These are phyloP conservation scores for Acacia concinna DNA, from an alignment of 331 rosid species.

Conservation along the genomic window DNA sequence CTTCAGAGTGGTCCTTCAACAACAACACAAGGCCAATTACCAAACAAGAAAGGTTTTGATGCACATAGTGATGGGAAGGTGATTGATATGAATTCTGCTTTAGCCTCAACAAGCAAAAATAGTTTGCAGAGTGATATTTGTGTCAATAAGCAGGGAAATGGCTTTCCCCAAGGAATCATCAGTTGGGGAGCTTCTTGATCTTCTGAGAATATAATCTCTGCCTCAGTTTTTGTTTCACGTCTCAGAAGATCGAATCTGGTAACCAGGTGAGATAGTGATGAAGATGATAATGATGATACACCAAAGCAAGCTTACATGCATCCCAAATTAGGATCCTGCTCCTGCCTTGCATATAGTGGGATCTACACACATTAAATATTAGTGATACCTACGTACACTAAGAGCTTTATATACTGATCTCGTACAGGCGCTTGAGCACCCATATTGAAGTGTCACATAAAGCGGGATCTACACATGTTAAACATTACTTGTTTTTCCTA, in stretches of 20 bases:
- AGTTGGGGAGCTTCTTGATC: constrained; percentile 64
- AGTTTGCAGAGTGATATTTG: constrained; percentile 32
- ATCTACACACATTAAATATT: background rate
- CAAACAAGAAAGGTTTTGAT: constrained; percentile 4
- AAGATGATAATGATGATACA: background rate
- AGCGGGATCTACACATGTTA: no score
- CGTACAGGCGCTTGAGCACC: no score
- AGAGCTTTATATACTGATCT: background rate
- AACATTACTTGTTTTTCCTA: no score
- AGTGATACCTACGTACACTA: background rate
- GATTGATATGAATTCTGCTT: constrained; percentile 27
- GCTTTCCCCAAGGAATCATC: constrained; percentile 70
- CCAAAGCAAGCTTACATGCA: constrained; percentile 19
- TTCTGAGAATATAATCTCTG: constrained; percentile 82
- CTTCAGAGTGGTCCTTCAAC: constrained; percentile 44
- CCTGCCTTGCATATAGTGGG: background rate
- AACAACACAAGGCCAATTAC: constrained; percentile 24
- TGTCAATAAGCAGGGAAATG: constrained; percentile 50
- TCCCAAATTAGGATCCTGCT: background rate
- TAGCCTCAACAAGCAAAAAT: constrained; percentile 11
- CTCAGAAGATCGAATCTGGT: constrained; percentile 50
- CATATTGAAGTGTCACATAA: no score
- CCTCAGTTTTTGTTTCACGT: constrained; percentile 67
- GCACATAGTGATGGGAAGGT: constrained; percentile 15
- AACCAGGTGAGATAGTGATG: constrained; percentile 44